Conservation (phyloP, 495 filamentous ascomycete genomes). For the Parathielavia hyrcaniae region DNA sequence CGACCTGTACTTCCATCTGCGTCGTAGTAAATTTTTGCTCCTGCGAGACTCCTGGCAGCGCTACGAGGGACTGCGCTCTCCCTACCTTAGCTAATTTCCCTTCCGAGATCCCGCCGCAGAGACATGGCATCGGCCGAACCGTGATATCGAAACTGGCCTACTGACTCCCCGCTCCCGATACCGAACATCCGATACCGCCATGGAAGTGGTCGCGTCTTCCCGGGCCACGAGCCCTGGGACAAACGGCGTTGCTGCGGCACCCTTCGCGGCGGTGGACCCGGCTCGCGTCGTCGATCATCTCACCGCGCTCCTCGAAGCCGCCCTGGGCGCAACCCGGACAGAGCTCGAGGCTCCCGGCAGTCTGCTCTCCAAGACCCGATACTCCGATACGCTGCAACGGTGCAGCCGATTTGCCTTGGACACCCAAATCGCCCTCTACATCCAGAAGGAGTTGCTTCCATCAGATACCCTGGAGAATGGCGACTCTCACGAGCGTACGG, state of each 20-base stretch:
- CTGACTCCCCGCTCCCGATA: background rate
- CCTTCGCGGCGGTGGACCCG: conserved; percentile 46
- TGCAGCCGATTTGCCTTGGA: conserved; percentile 87
- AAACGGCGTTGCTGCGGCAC: conserved; percentile 39
- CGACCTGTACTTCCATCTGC: background rate
- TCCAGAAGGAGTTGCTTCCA: conserved; percentile 70
- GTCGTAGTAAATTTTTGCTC: conserved; percentile 13
- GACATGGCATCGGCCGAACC: conserved; percentile 14
- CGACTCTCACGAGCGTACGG: conserved; percentile 27
- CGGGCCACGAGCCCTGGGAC: conserved; percentile 36
- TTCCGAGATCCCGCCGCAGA: background rate
- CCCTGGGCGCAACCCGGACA: conserved; percentile 70
- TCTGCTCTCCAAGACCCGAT: conserved; percentile 64
- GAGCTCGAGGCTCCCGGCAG: conserved; percentile 78
- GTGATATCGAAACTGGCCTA: conserved; percentile 11
- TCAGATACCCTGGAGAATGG: conserved; percentile 36
- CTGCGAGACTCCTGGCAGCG: conserved; percentile 4
- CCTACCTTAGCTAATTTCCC: background rate
- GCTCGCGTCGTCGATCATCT: conserved; percentile 69
- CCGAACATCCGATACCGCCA: conserved; percentile 26
- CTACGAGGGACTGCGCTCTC: background rate
- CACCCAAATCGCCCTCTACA: conserved; percentile 78
- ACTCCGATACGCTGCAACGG: conserved; percentile 73
- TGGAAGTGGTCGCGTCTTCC: conserved; percentile 45
- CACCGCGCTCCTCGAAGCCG: conserved; percentile 67